Evolutionary conservation across 2,329 filamentous ascomycete species (phyloP).

Genomic region (Cladophialophora chaetospira): DNA sequence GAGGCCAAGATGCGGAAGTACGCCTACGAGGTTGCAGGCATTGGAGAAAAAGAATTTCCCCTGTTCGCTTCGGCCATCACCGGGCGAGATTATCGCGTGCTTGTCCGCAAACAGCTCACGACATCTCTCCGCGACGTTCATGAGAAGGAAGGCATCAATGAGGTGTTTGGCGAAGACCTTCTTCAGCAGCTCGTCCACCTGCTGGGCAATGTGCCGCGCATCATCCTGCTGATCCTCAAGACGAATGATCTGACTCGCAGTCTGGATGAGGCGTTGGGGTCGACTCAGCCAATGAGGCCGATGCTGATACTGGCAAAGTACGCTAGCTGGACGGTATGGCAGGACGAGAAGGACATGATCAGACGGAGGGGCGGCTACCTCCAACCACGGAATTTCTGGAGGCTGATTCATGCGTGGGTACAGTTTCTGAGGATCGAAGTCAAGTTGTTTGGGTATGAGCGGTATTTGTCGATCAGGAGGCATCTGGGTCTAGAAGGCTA

Average conservation of each 20-base stretch:
- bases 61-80: constrained; percentile 97
- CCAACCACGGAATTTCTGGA: constrained; percentile 54
- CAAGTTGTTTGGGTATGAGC: constrained; percentile 62
- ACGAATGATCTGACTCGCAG: constrained; percentile 95
- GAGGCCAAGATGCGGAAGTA: constrained; percentile 84
- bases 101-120: constrained; percentile 59
- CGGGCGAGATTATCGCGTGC: constrained; percentile 80
- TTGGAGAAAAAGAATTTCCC: constrained; percentile 87
- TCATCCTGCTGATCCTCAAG: constrained; percentile 94
- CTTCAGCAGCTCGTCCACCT: constrained; percentile 85
- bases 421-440: constrained; percentile 59
- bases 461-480: constrained; percentile 54
- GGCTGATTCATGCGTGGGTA: constrained; percentile 55
- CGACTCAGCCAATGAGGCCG: constrained; percentile 60
- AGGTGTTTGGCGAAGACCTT: constrained; percentile 82
- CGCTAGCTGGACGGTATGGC: constrained; percentile 63
- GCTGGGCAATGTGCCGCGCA: constrained; percentile 82
- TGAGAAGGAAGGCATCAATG: constrained; percentile 85
- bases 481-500: constrained; percentile 47
- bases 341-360: constrained; percentile 59
- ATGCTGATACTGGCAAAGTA: constrained; percentile 68
- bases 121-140: constrained; percentile 62
- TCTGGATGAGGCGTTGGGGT: constrained; percentile 76
- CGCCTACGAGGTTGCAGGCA: constrained; percentile 82
- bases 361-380: constrained; percentile 53